Evolutionary conservation across 106 monocot species (phyloP).

Genomic region (Acanthochlamys bracteata): DNA sequence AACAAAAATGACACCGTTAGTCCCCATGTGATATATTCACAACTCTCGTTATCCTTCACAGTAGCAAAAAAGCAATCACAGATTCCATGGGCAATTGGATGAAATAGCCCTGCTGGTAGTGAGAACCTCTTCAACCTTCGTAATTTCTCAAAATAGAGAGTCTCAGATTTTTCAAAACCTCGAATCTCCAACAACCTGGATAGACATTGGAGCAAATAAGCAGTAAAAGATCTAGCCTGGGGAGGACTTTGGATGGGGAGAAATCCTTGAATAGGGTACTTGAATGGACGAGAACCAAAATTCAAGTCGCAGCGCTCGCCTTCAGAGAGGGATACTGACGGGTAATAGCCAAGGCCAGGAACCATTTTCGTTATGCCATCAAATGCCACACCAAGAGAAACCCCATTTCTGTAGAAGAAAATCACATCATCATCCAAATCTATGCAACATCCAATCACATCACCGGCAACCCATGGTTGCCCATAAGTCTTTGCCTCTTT

Average conservation of each 20-base stretch:
- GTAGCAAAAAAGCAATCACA: slow-evolving; percentile 56
- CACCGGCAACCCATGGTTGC: slow-evolving; percentile 82
- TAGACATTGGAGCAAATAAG: slow-evolving; percentile 69
- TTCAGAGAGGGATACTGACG: slow-evolving; percentile 90
- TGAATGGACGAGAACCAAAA: slow-evolving; percentile 86
- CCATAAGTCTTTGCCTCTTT: slow-evolving; percentile 63
- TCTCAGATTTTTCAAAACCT: slow-evolving; percentile 43
- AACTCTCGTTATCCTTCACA: slow-evolving; percentile 20
- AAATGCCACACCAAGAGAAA: slow-evolving; percentile 80
- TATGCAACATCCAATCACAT: slow-evolving; percentile 99
- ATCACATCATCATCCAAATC: slow-evolving; percentile 58
- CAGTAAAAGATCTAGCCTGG: slow-evolving; percentile 18
- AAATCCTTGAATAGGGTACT: slow-evolving; percentile 71
- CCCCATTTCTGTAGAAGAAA: slow-evolving; percentile 88
- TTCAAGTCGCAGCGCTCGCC: slow-evolving; percentile 88
- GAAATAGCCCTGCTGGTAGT: slow-evolving; percentile 48
- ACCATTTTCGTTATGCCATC: slow-evolving; percentile 43
- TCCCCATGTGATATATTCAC: slow-evolving; percentile 71
- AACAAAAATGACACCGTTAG: slow-evolving; percentile 43
- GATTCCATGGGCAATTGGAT: slow-evolving; percentile 64
- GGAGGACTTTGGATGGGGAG: slow-evolving; percentile 71
- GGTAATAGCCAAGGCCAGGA: slow-evolving; percentile 59
- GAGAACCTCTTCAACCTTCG: slow-evolving; percentile 68
- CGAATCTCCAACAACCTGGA: slow-evolving; percentile 66
- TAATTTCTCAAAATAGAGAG: slow-evolving; percentile 66